phyloP scores from a whole-genome alignment of 2,329 filamentous ascomycete species.

The Alternaria solani region DNA sequence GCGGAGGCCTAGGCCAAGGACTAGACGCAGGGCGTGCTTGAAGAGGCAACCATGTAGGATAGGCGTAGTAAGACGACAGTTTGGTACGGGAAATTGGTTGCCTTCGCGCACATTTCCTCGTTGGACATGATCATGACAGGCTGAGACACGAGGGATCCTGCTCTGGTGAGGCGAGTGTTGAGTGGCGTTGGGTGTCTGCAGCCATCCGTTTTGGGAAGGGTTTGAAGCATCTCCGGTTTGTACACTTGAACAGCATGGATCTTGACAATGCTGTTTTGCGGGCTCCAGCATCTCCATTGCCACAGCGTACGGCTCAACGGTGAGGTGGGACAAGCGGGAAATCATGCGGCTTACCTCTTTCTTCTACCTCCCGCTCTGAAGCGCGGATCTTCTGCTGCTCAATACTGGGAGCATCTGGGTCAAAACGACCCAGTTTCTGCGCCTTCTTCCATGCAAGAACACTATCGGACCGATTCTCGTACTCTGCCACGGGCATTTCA shows the following conservation, averaged over 20 bases:
- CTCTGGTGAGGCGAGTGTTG: slow-evolving; percentile 1
- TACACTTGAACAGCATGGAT: slow-evolving; percentile 1
- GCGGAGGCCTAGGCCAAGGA: slow-evolving; percentile 22
- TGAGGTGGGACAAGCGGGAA: slow-evolving; percentile 18
- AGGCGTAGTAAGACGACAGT: slow-evolving; percentile 8
- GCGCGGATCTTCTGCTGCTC: slow-evolving; percentile 76
- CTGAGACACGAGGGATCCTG: slow-evolving; percentile 29
- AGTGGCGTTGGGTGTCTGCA: slow-evolving; percentile 23
- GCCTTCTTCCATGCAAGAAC: slow-evolving; percentile 95
- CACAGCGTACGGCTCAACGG: slow-evolving; percentile 27
- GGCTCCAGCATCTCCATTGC: slow-evolving; percentile 12
- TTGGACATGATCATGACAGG: slow-evolving; percentile 27
- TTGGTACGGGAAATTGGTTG: slow-evolving; percentile 6
- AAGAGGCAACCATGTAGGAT: slow-evolving; percentile 20
- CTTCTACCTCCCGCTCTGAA: slow-evolving; percentile 72
- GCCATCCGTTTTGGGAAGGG: slow-evolving; percentile 24
- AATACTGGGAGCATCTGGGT: slow-evolving; percentile 79
- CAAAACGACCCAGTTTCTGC: slow-evolving; percentile 96
- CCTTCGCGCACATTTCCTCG: slow-evolving; percentile 9
- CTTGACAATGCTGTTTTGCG: not conserved
- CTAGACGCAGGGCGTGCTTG: slow-evolving; percentile 28
- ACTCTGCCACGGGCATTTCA: slow-evolving; percentile 83
- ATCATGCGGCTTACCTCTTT: slow-evolving; percentile 63
- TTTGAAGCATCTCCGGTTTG: slow-evolving; percentile 27
- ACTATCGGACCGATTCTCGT: slow-evolving; percentile 84